Base-by-base conservation (phyloP, 495 filamentous ascomycete genomes). In the Talaromyces liani region DNA sequence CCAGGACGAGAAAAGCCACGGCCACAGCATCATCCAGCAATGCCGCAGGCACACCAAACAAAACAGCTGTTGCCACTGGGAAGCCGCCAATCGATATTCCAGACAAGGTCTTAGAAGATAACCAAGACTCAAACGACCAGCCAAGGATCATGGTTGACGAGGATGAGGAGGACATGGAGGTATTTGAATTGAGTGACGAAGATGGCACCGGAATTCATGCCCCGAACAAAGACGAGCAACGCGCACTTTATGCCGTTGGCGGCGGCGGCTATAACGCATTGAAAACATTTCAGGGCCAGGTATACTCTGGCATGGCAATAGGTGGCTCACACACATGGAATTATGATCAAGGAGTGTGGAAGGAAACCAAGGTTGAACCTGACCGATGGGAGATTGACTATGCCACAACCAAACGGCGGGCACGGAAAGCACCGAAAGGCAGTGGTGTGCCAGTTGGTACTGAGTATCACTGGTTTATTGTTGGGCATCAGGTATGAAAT, bases 391-490 rank as follows among this genome's bases (percentile, higher is more conserved):
- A 63, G 39, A 70, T 74, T 31, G 67, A 75, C n/a, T 74, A 72
- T 54, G 60, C 63, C 51, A 70, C 72, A 8, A 72, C 67, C 22
- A 77, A 75, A 61, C 60, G 69, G 58, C 66, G 74, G 1, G 68
- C 68, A 3, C 65, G 68, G 14, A 73, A 65, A 29, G 73, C 72
- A 47, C 70, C 72, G 0, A 62, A 64, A 63, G 73, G 71, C 0
- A 73, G 69, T 57, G 74, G 74, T 63, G 72, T 71, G 9, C 72
- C 70, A 25, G 70, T 74, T 33, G 75, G 75, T 6, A 72, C 72
- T 16, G 72, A 75, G 56, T 74, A 74, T 66, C 73, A 75, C 64
- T 73, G 72, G 75, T 65, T 72, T 8, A 72, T 75, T 36, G 68
- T 77, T 9, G 73, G 64, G 12, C 75, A 77, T 65, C 75, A 75